These are phyloP conservation scores for Omphalotus olearius DNA, from an alignment of 1,284 basidiomycete species.

Conservation along the genomic window DNA sequence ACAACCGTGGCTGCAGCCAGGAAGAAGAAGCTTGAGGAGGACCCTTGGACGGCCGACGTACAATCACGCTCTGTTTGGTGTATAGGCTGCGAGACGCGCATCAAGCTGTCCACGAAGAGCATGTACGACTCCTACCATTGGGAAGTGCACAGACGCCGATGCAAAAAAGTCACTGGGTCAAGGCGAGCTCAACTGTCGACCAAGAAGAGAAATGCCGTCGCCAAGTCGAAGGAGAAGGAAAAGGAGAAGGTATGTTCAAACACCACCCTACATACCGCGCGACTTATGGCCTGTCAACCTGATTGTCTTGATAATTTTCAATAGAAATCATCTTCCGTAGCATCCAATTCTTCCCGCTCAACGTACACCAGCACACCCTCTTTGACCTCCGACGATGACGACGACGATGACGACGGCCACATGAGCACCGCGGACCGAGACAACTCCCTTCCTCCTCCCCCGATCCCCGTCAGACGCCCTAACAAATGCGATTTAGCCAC, in stretches of 20 bases:
- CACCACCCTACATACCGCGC: background rate
- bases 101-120: slow-evolving; percentile 68
- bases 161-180: slow-evolving; percentile 23
- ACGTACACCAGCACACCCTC: slow-evolving; percentile 26
- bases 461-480: background rate
- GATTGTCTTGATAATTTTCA: background rate
- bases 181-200: background rate
- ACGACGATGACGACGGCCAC: slow-evolving; percentile 18
- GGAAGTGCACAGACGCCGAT: slow-evolving; percentile 56
- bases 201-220: background rate
- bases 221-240: background rate
- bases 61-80: slow-evolving; percentile 52
- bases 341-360: slow-evolving; percentile 14
- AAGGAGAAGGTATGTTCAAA: slow-evolving; percentile 3
- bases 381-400: slow-evolving; percentile 35
- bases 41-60: slow-evolving; percentile 48
- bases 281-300: background rate
- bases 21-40: slow-evolving; percentile 44
- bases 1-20: slow-evolving; percentile 31
- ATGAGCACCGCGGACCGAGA: slow-evolving; percentile 1
- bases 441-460: background rate
- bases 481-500: slow-evolving; percentile 17
- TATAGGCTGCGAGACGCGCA: slow-evolving; percentile 46
- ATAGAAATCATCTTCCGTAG: slow-evolving; percentile 12
- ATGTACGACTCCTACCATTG: slow-evolving; percentile 65